phyloP scores from a whole-genome alignment of 768 basidiomycete species.

The Pisolithus orientalis region DNA sequence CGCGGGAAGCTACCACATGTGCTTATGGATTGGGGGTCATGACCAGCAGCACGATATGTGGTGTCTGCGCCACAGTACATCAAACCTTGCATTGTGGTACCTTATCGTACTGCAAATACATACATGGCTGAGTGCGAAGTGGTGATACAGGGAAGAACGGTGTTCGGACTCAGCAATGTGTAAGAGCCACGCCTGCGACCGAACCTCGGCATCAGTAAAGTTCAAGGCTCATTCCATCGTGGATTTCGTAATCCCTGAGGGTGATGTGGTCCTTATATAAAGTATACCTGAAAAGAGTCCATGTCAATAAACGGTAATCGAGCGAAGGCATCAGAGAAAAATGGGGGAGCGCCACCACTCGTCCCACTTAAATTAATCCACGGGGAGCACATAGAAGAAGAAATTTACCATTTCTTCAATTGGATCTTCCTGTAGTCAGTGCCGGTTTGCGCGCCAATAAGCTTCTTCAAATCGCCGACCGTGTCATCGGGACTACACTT shows the following conservation, averaged over 20 bases:
- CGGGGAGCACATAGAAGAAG: background rate
- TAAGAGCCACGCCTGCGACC: background rate
- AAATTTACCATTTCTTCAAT: slow-evolving; percentile 86
- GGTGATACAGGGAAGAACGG: background rate
- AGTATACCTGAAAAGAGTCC: slow-evolving; percentile 61
- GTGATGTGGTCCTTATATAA: slow-evolving; percentile 97
- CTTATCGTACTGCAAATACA: slow-evolving; percentile 6
- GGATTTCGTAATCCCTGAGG: slow-evolving; percentile 85
- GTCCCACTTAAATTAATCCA: background rate
- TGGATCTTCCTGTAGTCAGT: slow-evolving; percentile 81
- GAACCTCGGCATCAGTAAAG: slow-evolving; percentile 53
- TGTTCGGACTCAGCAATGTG: slow-evolving; percentile 2
- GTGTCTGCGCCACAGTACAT: background rate
- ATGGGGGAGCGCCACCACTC: background rate
- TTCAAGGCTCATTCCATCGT: slow-evolving; percentile 91
- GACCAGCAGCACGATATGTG: background rate
- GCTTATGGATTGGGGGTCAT: background rate
- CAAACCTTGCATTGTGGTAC: slow-evolving; percentile 8
- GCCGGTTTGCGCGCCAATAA: slow-evolving; percentile 95
- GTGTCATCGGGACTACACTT: slow-evolving; percentile 96
- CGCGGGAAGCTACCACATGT: background rate
- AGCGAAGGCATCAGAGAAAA: background rate
- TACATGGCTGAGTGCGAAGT: background rate
- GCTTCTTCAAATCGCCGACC: slow-evolving; percentile 93
- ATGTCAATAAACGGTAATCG: background rate